Evolutionary conservation across 176 grass and related monocot genomes (phyloP).

Genomic region (Zizania latifolia): DNA sequence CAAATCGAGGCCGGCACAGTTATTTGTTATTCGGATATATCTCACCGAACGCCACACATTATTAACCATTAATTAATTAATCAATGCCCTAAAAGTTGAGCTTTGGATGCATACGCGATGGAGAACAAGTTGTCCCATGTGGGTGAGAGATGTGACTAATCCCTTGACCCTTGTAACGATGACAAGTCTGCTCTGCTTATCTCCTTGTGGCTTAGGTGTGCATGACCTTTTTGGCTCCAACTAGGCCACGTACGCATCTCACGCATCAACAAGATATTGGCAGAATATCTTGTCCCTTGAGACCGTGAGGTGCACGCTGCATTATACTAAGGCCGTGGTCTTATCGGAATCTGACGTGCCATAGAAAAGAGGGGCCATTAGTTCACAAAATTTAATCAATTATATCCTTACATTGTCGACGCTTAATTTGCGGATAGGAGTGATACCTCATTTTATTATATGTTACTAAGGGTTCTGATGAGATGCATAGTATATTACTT

Average conservation of each 20-base stretch:
- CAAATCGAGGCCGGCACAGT: no score
- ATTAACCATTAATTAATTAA: no score
- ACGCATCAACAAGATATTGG: background rate
- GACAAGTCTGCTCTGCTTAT: background rate
- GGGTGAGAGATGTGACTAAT: background rate
- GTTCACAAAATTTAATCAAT: background rate
- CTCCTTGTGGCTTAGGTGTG: slow-evolving; percentile 4
- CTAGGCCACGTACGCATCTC: background rate
- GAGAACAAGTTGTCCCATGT: background rate
- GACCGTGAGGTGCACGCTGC: background rate
- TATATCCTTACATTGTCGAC: no score
- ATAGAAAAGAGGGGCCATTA: background rate
- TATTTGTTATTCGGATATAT: no score
- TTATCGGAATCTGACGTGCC: background rate
- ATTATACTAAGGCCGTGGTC: background rate
- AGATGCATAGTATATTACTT: no score
- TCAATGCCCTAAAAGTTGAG: slow-evolving; percentile 11
- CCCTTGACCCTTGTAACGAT: background rate
- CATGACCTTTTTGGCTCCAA: slow-evolving; percentile 21
- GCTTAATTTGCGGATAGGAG: no score
- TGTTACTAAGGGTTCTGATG: no score
- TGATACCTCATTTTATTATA: no score
- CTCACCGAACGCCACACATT: no score
- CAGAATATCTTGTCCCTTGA: slow-evolving; percentile 1
- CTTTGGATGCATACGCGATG: background rate